Conservation (phyloP, 176 grass and related monocot genomes). For the Eragrostis nindensis region DNA sequence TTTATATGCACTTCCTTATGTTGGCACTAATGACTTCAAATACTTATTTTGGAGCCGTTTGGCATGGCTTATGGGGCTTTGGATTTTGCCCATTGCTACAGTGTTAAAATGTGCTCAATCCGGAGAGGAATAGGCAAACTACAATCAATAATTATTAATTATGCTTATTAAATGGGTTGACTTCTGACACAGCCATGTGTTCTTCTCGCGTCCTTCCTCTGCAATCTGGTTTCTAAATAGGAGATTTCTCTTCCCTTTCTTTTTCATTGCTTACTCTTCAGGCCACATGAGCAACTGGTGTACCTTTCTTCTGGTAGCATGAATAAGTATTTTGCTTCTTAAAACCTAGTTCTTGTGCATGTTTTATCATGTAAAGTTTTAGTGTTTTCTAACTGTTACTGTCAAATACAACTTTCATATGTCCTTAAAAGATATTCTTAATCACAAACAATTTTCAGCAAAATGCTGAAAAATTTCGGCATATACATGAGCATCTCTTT, state of each 20-base stretch:
- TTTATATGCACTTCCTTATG: neutral
- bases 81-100: too few species aligned
- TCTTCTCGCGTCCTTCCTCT: neutral
- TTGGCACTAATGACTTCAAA: neutral
- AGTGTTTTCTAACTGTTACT: neutral
- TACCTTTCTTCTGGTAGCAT: neutral
- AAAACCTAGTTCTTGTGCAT: neutral
- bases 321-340: neutral
- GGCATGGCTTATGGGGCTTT: too few species aligned
- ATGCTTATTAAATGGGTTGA: neutral
- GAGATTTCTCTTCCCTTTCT: neutral
- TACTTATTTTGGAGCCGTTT: neutral
- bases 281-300: neutral
- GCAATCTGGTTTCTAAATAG: neutral
- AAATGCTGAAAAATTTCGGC: constrained; percentile 18
- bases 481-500: neutral
- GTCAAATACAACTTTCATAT: neutral
- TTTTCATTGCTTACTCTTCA: neutral
- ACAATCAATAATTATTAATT: constrained; percentile 4
- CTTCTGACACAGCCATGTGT: neutral
- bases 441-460: neutral
- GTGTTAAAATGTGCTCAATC: too few species aligned
- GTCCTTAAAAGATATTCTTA: neutral
- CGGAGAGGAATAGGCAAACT: too few species aligned
- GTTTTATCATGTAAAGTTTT: neutral